Conservation (phyloP, 768 basidiomycete genomes). For the Atractiella rhizophila region DNA sequence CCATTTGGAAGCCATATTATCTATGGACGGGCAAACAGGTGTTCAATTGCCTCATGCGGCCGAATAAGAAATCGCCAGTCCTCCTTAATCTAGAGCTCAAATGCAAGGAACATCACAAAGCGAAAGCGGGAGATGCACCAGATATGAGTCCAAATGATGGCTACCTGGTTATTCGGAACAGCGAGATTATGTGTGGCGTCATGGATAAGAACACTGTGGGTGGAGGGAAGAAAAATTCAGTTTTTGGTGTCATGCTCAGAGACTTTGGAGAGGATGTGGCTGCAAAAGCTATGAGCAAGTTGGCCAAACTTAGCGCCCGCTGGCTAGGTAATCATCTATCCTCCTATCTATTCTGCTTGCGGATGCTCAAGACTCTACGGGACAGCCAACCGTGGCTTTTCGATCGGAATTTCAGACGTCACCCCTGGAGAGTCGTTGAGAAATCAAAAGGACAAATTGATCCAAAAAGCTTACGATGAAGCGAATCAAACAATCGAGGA, state of each 20-base stretch:
- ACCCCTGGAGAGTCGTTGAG: conserved; percentile 74
- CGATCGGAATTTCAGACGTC: conserved; percentile 92
- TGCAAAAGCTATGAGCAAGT: conserved; percentile 75
- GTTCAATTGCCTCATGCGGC: conserved; percentile 91
- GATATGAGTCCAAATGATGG: conserved; percentile 94
- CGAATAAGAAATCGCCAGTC: conserved; percentile 56
- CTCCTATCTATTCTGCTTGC: background rate
- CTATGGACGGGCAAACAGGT: conserved; percentile 98
- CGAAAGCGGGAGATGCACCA: conserved; percentile 25
- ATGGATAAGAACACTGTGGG: conserved; percentile 98
- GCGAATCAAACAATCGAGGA: conserved; percentile 66
- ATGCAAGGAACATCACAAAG: conserved; percentile 42
- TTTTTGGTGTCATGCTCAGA: conserved; percentile 88
- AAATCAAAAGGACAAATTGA: conserved; percentile 53
- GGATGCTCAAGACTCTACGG: background rate
- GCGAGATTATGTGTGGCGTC: conserved; percentile 95
- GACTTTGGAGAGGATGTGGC: conserved; percentile 93
- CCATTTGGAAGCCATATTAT: conserved; percentile 71
- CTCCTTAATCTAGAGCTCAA: conserved; percentile 87
- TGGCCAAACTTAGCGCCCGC: conserved; percentile 84
- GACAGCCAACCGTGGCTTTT: conserved; percentile 88
- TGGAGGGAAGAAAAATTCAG: conserved; percentile 95
- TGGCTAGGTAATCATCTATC: conserved; percentile 49
- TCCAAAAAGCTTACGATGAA: conserved; percentile 63
- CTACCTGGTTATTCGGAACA: conserved; percentile 87